phyloP scores from a whole-genome alignment of 1,284 basidiomycete species.

The Sporisorium scitamineum region DNA sequence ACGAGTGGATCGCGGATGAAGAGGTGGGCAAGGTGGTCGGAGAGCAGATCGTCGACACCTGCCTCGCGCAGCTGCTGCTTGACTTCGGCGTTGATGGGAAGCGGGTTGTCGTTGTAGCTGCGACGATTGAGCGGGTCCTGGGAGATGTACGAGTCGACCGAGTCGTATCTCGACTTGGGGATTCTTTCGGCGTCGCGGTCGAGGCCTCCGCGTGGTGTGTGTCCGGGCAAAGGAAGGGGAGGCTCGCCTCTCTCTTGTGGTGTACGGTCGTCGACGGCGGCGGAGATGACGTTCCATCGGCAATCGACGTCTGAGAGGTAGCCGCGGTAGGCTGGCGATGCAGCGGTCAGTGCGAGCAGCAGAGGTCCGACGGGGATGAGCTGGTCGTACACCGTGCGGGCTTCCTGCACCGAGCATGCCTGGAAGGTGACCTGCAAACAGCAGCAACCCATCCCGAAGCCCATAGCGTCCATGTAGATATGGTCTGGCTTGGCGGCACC shows the following conservation, averaged over 20 bases:
- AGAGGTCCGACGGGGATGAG: conserved; percentile 93
- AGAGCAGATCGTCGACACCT: conserved; percentile 86
- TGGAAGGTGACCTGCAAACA: conserved; percentile 99
- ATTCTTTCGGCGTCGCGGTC: conserved; percentile 72
- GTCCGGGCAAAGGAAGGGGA: conserved; percentile 32
- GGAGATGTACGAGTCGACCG: conserved; percentile 93
- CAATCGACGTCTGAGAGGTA: conserved; percentile 96
- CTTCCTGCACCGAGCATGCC: conserved; percentile 90
- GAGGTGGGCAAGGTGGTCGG: conserved; percentile 92
- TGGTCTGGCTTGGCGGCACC: conserved; percentile 89
- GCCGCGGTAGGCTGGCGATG: conserved; percentile 92
- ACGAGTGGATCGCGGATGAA: conserved; percentile 98
- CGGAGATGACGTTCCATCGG: conserved; percentile 98
- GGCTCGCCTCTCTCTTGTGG: conserved; percentile 88
- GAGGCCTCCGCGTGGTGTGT: conserved; percentile 41
- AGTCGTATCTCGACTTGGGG: conserved; percentile 96
- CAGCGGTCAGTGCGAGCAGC: conserved; percentile 93
- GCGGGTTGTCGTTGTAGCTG: conserved; percentile 89
- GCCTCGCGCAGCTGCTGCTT: conserved; percentile 45
- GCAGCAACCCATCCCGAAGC: conserved; percentile 99
- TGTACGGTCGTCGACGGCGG: conserved; percentile 95
- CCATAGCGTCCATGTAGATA: conserved; percentile 99
- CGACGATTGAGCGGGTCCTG: conserved; percentile 86
- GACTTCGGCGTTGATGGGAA: conserved; percentile 81
- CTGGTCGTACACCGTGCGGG: conserved; percentile 91